Percentiles rank a stretch among this genome's conserved stretches.
phyloP scores from a whole-genome alignment of 169 alveolate species.

The Cryptosporidium baileyi region DNA sequence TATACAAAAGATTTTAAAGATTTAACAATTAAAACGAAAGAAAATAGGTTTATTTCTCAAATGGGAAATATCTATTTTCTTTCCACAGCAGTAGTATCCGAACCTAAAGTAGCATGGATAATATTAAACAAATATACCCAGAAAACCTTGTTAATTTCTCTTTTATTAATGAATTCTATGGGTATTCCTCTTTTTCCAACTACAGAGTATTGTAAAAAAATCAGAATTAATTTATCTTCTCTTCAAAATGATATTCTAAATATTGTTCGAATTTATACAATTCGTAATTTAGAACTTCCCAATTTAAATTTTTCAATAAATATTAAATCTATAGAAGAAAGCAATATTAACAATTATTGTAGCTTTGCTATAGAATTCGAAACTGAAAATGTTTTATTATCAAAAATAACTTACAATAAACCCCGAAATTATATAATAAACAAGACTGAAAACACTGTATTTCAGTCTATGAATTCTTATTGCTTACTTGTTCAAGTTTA shows the following conservation, averaged over 20 bases:
- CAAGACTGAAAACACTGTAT: not conserved
- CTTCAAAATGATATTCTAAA: not conserved
- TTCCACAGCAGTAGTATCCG: slow-evolving; percentile 7
- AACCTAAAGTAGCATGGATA: not conserved
- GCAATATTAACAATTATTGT: not conserved
- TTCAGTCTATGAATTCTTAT: not conserved
- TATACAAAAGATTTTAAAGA: not conserved
- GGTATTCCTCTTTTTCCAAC: slow-evolving; percentile 21
- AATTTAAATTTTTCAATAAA: not conserved
- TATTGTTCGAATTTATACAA: not conserved
- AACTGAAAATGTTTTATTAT: not conserved
- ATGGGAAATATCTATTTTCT: not conserved
- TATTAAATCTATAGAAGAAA: no score
- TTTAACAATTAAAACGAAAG: not conserved
- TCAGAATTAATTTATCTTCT: not conserved
- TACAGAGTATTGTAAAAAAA: not conserved
- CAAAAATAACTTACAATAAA: not conserved
- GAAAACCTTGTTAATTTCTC: not conserved
- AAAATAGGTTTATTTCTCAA: not conserved
- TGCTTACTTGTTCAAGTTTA: slow-evolving; percentile 29
- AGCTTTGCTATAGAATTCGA: not conserved
- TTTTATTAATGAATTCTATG: slow-evolving; percentile 31
- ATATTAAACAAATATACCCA: not conserved
- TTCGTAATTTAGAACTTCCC: not conserved
- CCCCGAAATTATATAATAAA: not conserved